Percentiles rank a stretch among this genome's conserved stretches.
Evolutionary conservation across 1,284 basidiomycete genomes (phyloP).

Genomic region (Ustilago esculenta): DNA sequence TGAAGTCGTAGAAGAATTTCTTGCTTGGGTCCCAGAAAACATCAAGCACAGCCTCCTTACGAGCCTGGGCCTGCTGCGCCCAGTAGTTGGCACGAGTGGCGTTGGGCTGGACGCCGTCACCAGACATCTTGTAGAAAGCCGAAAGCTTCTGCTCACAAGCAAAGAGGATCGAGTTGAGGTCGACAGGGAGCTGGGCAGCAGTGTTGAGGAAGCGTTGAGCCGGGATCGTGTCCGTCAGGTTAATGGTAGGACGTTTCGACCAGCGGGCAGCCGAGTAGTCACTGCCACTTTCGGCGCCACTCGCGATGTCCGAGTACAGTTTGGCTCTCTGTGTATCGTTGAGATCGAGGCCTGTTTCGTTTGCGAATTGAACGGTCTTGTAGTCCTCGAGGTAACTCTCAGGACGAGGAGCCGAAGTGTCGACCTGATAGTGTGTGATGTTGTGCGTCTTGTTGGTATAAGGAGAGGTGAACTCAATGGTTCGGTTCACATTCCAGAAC

Average conservation of each 20-base stretch:
- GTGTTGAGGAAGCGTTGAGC: conserved; percentile 79
- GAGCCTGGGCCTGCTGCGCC: conserved; percentile 72
- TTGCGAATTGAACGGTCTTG: conserved; percentile 71
- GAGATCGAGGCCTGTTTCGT: conserved; percentile 71
- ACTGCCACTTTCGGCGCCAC: conserved; percentile 81
- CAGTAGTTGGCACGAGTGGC: conserved; percentile 71
- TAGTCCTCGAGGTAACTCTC: conserved; percentile 79
- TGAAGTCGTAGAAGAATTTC: conserved; percentile 86
- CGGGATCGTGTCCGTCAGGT: conserved; percentile 69
- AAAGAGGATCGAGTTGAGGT: conserved; percentile 83
- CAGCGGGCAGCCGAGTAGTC: conserved; percentile 69
- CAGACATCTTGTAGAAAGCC: conserved; percentile 71
- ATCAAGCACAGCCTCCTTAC: conserved; percentile 80
- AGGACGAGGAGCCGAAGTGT: conserved; percentile 85
- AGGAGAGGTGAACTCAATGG: conserved; percentile 78
- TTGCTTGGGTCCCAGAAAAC: conserved; percentile 83
- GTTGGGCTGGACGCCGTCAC: conserved; percentile 63
- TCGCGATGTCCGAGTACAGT: conserved; percentile 88
- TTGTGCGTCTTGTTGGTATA: conserved; percentile 75
- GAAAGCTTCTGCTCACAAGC: conserved; percentile 69
- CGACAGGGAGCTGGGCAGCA: conserved; percentile 76
- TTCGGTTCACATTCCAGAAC: conserved; percentile 84
- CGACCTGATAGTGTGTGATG: conserved; percentile 75
- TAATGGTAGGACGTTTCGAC: conserved; percentile 70
- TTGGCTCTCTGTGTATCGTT: conserved; percentile 72